Evolutionary conservation across 2,329 filamentous ascomycete species (phyloP).

Genomic region (Sclerotinia subarctica): DNA sequence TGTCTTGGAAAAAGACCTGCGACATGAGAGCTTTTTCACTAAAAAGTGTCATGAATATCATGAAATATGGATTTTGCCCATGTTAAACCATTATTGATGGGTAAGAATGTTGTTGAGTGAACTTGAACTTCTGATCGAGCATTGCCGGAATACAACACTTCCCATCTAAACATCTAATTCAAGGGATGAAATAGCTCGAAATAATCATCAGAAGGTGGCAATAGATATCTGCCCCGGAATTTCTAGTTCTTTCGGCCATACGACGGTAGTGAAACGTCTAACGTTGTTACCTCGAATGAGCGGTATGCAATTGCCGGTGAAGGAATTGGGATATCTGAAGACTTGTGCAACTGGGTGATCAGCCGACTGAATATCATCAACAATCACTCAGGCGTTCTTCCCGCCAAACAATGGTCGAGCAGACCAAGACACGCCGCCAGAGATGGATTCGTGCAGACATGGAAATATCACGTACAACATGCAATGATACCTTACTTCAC

Average conservation of each 20-base stretch:
- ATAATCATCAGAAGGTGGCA: slow-evolving; percentile 28
- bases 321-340: slow-evolving; percentile 28
- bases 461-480: not conserved
- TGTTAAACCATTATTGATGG: slow-evolving; percentile 33
- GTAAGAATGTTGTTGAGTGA: slow-evolving; percentile 32
- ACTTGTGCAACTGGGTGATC: slow-evolving; percentile 28
- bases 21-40: slow-evolving; percentile 21
- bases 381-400: slow-evolving; percentile 27
- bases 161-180: slow-evolving; percentile 22
- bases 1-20: not conserved
- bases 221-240: slow-evolving; percentile 31
- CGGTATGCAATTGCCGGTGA: slow-evolving; percentile 26
- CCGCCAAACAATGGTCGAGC: slow-evolving; percentile 25
- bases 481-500: slow-evolving; percentile 4
- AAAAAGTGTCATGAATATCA: slow-evolving; percentile 26
- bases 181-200: slow-evolving; percentile 21
- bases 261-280: not conserved
- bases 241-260: slow-evolving; percentile 23
- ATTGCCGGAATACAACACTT: slow-evolving; percentile 22
- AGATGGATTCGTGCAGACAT: slow-evolving; percentile 18
- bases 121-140: slow-evolving; percentile 26
- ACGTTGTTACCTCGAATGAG: slow-evolving; percentile 23
- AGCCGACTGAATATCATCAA: slow-evolving; percentile 28
- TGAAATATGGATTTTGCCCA: slow-evolving; percentile 31
- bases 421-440: slow-evolving; percentile 22